These are phyloP conservation scores for Asclepias syriaca DNA, from an alignment of 257 asterid species.

Conservation along the genomic window DNA sequence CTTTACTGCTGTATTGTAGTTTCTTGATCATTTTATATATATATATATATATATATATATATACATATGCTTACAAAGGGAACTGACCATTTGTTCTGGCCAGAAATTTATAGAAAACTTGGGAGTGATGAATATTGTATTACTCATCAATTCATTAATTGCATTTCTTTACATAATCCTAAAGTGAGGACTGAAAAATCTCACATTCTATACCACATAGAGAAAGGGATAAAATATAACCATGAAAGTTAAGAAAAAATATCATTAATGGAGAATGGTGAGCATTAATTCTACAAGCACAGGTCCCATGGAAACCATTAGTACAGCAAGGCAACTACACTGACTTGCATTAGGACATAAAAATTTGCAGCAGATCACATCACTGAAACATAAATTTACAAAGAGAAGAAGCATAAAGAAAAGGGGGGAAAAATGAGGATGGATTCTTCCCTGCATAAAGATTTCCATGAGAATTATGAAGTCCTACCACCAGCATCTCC, in stretches of 20 bases:
- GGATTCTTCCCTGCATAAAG: background rate
- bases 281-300: too few relatives aligned
- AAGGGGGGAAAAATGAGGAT: background rate
- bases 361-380: background rate
- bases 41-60: too few relatives aligned
- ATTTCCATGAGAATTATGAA: constrained; percentile 5
- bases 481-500: constrained; percentile 3
- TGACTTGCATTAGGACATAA: background rate
- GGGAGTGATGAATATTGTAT: background rate
- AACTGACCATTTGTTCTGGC: too few relatives aligned
- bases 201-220: too few relatives aligned
- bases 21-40: too few relatives aligned
- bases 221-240: too few relatives aligned
- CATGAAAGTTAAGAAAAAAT: too few relatives aligned
- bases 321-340: background rate
- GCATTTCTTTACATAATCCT: background rate
- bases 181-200: too few relatives aligned
- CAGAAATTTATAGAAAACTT: background rate
- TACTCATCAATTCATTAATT: background rate
- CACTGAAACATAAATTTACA: background rate
- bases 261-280: too few relatives aligned
- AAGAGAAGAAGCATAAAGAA: background rate
- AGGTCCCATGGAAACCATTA: background rate
- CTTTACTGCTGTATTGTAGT: background rate
- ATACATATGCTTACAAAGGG: too few relatives aligned